These are phyloP conservation scores for Litsea cubeba DNA, from an alignment of 164 flowering plant genomes.

Conservation along the genomic window DNA sequence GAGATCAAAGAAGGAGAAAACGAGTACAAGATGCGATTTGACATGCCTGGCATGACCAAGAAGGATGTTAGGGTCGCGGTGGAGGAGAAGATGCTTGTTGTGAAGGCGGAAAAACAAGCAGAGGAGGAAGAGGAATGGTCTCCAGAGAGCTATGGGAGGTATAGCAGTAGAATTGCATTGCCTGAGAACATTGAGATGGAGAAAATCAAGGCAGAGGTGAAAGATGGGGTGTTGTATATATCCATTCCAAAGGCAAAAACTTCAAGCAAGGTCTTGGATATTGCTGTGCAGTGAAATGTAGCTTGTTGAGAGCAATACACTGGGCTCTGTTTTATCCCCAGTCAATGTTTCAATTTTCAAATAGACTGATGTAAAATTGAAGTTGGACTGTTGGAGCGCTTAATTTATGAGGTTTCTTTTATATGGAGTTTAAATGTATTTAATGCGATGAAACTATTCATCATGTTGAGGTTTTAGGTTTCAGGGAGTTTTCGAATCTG, in stretches of 20 bases:
- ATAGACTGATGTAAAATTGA: too few species aligned
- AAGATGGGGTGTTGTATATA: conserved; percentile 74
- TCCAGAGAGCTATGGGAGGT: conserved; percentile 65
- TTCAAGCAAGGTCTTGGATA: conserved; percentile 41
- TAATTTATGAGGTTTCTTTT: too few species aligned
- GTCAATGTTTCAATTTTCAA: too few species aligned
- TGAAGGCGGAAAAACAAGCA: conserved; percentile 55
- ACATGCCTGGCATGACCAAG: conserved; percentile 90
- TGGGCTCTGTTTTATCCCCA: too few species aligned
- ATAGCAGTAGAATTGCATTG: conserved; percentile 60
- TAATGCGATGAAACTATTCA: too few species aligned
- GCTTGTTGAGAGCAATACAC: not conserved
- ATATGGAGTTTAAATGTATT: too few species aligned
- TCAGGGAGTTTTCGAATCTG: too few species aligned
- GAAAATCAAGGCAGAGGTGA: conserved; percentile 75
- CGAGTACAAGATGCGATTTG: conserved; percentile 72
- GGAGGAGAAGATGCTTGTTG: conserved; percentile 77
- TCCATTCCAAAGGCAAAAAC: conserved; percentile 51
- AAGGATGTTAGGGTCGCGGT: conserved; percentile 77
- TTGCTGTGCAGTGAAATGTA: conserved; percentile 55
- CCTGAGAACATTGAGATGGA: conserved; percentile 73
- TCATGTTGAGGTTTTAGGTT: too few species aligned
- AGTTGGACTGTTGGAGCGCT: too few species aligned
- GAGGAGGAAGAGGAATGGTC: conserved; percentile 44
- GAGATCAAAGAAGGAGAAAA: conserved; percentile 64